Conservation (phyloP, 2,329 filamentous ascomycete species). For the Coleophoma crateriformis region DNA sequence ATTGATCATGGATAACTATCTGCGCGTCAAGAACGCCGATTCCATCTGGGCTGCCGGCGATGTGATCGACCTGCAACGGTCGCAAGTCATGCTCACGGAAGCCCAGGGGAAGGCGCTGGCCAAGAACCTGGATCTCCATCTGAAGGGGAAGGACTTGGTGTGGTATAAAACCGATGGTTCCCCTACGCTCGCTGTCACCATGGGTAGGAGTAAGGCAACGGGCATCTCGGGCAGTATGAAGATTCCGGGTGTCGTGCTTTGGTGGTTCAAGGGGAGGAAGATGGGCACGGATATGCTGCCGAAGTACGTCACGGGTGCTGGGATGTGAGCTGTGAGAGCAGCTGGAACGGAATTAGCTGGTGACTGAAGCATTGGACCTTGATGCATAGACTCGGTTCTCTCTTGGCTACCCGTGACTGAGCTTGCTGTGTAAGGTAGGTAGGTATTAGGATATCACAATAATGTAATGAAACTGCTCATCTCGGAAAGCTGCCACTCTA, state of each 20-base stretch:
- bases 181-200: constrained; percentile 17
- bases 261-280: constrained; percentile 9
- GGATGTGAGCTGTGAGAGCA: neutral
- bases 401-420: too few species aligned
- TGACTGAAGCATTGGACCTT: too few species aligned
- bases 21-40: constrained; percentile 37
- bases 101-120: constrained; percentile 12
- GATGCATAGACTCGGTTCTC: too few species aligned
- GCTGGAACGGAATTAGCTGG: too few species aligned
- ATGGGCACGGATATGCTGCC: neutral
- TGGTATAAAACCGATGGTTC: constrained; percentile 15
- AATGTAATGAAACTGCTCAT: too few species aligned
- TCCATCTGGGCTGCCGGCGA: constrained; percentile 22
- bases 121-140: constrained; percentile 20
- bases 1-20: constrained; percentile 44
- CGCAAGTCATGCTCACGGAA: constrained; percentile 11
- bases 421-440: too few species aligned
- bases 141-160: constrained; percentile 14
- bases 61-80: constrained; percentile 14
- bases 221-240: constrained; percentile 16
- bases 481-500: too few species aligned
- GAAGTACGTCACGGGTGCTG: neutral
- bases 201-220: constrained; percentile 18
- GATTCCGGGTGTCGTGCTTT: constrained; percentile 19
- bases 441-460: too few species aligned